Conservation (phyloP, 2,329 filamentous ascomycete species). For the Fusarium hostae region DNA sequence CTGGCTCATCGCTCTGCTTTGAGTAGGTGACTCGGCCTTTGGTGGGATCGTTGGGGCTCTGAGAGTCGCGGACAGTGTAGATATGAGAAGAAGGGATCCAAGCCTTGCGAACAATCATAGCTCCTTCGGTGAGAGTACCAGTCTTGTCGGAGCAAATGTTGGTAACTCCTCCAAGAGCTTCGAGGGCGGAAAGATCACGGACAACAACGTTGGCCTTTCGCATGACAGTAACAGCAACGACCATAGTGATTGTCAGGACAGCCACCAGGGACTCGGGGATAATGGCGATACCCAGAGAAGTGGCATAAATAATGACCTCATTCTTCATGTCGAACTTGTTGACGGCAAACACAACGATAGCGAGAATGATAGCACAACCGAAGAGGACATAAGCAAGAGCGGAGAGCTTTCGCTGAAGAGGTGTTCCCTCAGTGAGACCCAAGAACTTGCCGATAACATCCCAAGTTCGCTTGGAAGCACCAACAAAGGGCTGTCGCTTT, state of each 20-base stretch:
- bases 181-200: constrained; percentile 72
- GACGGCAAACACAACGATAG: constrained; percentile 67
- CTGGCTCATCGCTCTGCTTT: constrained; percentile 48
- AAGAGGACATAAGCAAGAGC: constrained; percentile 83
- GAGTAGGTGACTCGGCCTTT: constrained; percentile 64
- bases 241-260: constrained; percentile 77
- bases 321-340: constrained; percentile 63
- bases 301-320: constrained; percentile 68
- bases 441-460: constrained; percentile 68
- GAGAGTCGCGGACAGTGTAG: constrained; percentile 70
- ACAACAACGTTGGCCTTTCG: constrained; percentile 72
- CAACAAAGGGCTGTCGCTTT: constrained; percentile 61
- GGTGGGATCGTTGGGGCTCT: constrained; percentile 70
- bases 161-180: constrained; percentile 76
- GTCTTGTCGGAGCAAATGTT: constrained; percentile 81
- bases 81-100: constrained; percentile 70
- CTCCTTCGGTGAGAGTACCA: constrained; percentile 74
- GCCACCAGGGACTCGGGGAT: constrained; percentile 74
- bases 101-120: constrained; percentile 75
- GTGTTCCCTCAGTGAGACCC: constrained; percentile 74
- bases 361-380: constrained; percentile 70
- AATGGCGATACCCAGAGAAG: constrained; percentile 69
- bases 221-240: constrained; percentile 72
- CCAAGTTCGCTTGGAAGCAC: constrained; percentile 58
- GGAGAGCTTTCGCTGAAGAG: constrained; percentile 80